These are phyloP conservation scores for Gynandropsis gynandra DNA, from an alignment of 345 rosid genomes.

Conservation along the genomic window DNA sequence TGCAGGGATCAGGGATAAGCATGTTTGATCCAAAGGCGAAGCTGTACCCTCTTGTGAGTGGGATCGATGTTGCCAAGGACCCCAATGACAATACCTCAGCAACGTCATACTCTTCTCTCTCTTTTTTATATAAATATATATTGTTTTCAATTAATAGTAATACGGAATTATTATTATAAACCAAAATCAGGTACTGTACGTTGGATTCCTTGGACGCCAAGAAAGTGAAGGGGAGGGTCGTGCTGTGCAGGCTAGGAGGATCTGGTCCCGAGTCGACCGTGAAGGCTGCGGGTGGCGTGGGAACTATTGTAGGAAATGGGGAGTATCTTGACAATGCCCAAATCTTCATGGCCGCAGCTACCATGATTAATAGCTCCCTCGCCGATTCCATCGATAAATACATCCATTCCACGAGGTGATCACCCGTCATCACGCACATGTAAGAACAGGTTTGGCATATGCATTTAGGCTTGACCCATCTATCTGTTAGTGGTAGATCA, in stretches of 20 bases:
- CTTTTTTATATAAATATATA: not conserved
- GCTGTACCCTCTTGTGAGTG: constrained; percentile 60
- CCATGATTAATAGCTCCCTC: constrained; percentile 49
- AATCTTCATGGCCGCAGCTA: constrained; percentile 71
- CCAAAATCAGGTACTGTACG: constrained; percentile 42
- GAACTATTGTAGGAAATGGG: constrained; percentile 40
- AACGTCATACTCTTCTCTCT: constrained; percentile 26
- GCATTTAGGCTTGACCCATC: not conserved
- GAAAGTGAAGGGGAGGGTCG: constrained; percentile 70
- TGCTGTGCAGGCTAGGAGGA: constrained; percentile 40
- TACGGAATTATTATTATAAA: not conserved
- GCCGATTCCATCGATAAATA: constrained; percentile 42
- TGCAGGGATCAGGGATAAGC: constrained; percentile 65
- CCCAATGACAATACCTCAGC: constrained; percentile 31
- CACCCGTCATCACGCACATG: too few species aligned
- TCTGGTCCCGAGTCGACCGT: constrained; percentile 60
- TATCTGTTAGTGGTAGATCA: constrained; percentile 34
- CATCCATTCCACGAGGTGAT: constrained; percentile 70
- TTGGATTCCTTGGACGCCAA: constrained; percentile 47
- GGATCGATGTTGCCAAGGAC: constrained; percentile 49
- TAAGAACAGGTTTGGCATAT: too few species aligned
- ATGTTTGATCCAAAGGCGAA: constrained; percentile 46
- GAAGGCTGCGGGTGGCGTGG: constrained; percentile 58
- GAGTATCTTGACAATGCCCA: constrained; percentile 62
- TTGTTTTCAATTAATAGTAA: constrained; percentile 1